These are phyloP conservation scores for Fusarium praegraminearum DNA, from an alignment of 2,329 filamentous ascomycete genomes.

Conservation along the genomic window DNA sequence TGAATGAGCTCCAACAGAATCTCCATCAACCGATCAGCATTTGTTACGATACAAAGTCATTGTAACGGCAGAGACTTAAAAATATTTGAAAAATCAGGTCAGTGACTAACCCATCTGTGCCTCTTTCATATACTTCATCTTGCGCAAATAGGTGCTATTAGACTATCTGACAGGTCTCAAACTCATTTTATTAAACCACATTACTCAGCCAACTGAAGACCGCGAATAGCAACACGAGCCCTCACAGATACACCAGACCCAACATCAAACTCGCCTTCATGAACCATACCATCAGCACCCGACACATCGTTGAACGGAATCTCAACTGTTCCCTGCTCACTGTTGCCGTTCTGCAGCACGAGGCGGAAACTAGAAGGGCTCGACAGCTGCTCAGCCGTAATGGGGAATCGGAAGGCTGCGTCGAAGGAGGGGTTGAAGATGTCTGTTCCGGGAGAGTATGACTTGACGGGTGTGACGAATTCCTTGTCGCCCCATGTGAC, in stretches of 20 bases:
- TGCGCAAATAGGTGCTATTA: background rate
- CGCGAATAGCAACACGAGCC: slow-evolving; percentile 38
- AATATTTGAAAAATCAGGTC: too few relatives aligned
- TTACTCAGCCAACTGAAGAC: slow-evolving; percentile 37
- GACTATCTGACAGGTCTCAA: background rate
- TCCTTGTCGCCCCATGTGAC: slow-evolving; percentile 44
- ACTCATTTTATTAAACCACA: background rate
- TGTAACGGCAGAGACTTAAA: too few relatives aligned
- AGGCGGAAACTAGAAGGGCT: slow-evolving; percentile 32
- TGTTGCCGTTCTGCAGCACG: slow-evolving; percentile 35
- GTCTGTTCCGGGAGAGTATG: slow-evolving; percentile 42
- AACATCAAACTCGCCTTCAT: slow-evolving; percentile 37
- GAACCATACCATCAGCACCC: slow-evolving; percentile 26
- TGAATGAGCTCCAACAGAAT: too few relatives aligned
- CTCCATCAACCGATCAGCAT: too few relatives aligned
- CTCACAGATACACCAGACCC: slow-evolving; percentile 37
- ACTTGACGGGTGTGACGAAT: slow-evolving; percentile 40
- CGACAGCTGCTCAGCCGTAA: slow-evolving; percentile 37
- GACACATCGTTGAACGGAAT: slow-evolving; percentile 32
- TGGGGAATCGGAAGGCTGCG: slow-evolving; percentile 41
- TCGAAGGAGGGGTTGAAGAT: slow-evolving; percentile 47
- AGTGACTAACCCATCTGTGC: too few relatives aligned
- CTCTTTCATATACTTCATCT: too few relatives aligned
- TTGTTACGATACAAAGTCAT: too few relatives aligned
- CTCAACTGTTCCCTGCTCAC: slow-evolving; percentile 30